phyloP scores from a whole-genome alignment of 202 grass and related monocot species.

The Hordeum pubiflorum region DNA sequence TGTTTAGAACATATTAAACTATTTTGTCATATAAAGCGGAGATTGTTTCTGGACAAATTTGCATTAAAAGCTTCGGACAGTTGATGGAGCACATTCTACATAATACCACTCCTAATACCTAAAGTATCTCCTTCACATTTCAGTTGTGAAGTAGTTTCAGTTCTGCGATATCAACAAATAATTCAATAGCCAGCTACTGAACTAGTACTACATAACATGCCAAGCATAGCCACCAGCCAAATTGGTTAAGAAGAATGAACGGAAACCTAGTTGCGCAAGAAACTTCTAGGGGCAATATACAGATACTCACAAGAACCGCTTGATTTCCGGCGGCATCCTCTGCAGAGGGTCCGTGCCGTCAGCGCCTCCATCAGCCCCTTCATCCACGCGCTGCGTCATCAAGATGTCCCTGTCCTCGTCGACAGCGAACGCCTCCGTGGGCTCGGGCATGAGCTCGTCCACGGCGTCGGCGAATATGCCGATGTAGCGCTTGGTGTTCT shows the following conservation, averaged over 20 bases:
- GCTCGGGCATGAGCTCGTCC: conserved; percentile 93
- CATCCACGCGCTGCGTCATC: conserved; percentile 96
- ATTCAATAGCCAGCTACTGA: background rate
- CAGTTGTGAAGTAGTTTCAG: background rate
- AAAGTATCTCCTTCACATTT: background rate
- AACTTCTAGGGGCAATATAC: background rate
- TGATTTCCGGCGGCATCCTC: conserved; percentile 95
- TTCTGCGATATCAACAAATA: background rate
- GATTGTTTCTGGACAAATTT: background rate
- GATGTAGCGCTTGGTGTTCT: conserved; percentile 81
- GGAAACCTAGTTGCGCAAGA: background rate
- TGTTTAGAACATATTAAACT: background rate
- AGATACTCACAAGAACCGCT: conserved; percentile 81
- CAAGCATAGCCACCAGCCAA: background rate
- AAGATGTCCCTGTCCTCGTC: conserved; percentile 88
- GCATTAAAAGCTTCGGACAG: background rate
- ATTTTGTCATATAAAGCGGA: conserved; percentile 7
- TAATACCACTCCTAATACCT: background rate
- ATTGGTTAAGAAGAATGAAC: background rate
- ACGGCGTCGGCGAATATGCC: conserved; percentile 63
- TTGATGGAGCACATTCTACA: background rate
- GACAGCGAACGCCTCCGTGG: conserved; percentile 69
- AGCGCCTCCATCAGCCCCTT: conserved; percentile 40
- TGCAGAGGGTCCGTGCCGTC: conserved; percentile 57
- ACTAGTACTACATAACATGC: background rate